Base-by-base conservation (phyloP, 768 basidiomycete genomes). In the Scleroderma bovista region DNA sequence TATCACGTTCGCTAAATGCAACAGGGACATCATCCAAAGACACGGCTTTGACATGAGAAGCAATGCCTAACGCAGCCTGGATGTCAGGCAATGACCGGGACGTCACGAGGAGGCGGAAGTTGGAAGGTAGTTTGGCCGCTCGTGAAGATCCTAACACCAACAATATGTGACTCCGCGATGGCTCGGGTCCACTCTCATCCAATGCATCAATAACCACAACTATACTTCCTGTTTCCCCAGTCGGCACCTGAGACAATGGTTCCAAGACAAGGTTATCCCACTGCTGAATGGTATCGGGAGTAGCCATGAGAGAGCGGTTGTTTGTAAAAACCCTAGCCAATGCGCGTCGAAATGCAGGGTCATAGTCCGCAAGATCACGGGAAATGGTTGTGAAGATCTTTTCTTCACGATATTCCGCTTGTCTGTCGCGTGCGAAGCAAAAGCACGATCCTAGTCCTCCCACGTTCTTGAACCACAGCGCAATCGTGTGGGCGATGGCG, bases 51-150 rank as follows among this genome's bases (percentile, higher is more conserved):
- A 43, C 24, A 5, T n/a, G 41, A 3, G 0, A 23, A 15, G 24
- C 24, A 6, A 3, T 3, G 3, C 23, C 9, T 20, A 47, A 51
- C 7, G 51, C 51, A 6, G 41, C 37, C 2, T n/a, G 20, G 22
- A 71, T 61, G 34, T 68, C 68, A 3, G 22, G 29, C 36, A 64
- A 62, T 19, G 66, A 60, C 9, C 66, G 64, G 12, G 63, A 58
- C 16, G 70, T 71, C 31, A 72, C 38, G 15, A 71, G 43, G 47
- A 72, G 58, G 32, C 60, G 67, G 24, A 74, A 75, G 32, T 72
- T 64, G 20, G 73, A 52, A 1, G 74, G 72, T 32, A 75, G 66
- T 41, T 72, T 66, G 0, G 72, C 67, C 1, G 67, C 60, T 36
- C 74, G 72, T 49, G 66, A 71, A 2, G 72, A 66, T 2, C 13